Percentiles rank a stretch among this genome's conserved stretches.
These are phyloP conservation scores for Teunomyces tritomae DNA, from an alignment of 805 yeast species.

Conservation along the genomic window DNA sequence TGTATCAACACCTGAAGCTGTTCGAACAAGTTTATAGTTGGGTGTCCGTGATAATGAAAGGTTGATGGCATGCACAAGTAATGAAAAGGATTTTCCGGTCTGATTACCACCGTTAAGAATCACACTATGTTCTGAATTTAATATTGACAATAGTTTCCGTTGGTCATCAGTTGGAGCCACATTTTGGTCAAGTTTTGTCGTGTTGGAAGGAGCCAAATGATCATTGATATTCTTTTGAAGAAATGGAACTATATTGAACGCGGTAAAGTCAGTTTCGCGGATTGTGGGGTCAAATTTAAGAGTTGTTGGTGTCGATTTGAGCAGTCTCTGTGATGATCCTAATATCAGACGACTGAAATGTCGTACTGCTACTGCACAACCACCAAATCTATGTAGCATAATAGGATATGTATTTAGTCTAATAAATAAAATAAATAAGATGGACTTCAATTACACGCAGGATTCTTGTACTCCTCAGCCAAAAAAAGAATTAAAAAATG, in stretches of 20 bases:
- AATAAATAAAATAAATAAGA: too few species aligned
- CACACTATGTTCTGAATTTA: slow-evolving; percentile 16
- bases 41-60: slow-evolving; percentile 18
- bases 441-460: too few species aligned
- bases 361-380: not conserved
- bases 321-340: not conserved
- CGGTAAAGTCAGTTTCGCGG: slow-evolving; percentile 15
- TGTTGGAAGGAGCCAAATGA: slow-evolving; percentile 9
- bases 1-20: slow-evolving; percentile 12
- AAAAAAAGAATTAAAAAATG: not conserved
- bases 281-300: slow-evolving; percentile 9
- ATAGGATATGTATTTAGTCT: too few species aligned
- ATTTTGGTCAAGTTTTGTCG: slow-evolving; percentile 7
- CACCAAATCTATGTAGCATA: not conserved
- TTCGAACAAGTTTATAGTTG: slow-evolving; percentile 11
- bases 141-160: slow-evolving; percentile 14
- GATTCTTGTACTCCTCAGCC: too few species aligned
- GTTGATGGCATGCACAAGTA: slow-evolving; percentile 18
- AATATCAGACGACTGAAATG: not conserved
- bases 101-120: slow-evolving; percentile 12
- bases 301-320: not conserved
- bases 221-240: slow-evolving; percentile 19
- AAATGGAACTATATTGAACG: slow-evolving; percentile 22
- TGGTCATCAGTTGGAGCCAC: slow-evolving; percentile 20
- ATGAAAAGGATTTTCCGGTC: slow-evolving; percentile 21